A percentile compares a stretch with the other conserved stretches of the same genome.
Evolutionary conservation across 768 basidiomycete genomes (phyloP).

Genomic region (Hygrophorus pudorinus): DNA sequence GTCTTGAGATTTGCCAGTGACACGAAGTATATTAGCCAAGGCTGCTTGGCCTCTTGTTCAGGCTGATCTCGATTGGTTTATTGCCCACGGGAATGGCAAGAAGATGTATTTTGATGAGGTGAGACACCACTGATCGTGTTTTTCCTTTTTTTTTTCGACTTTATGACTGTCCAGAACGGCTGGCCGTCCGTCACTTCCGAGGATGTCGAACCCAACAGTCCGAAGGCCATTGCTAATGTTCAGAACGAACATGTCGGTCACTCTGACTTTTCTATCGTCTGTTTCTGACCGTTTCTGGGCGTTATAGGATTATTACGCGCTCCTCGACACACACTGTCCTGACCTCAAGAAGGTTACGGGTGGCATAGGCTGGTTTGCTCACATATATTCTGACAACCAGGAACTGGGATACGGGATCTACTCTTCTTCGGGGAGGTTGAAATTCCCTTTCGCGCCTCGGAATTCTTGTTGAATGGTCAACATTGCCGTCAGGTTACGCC

Average conservation of each 20-base stretch:
- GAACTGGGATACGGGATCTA: conserved; percentile 69
- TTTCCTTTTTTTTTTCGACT: neutral
- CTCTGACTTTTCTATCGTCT: neutral
- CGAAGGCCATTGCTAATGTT: conserved; percentile 47
- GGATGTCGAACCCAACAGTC: conserved; percentile 58
- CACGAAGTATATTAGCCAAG: conserved; percentile 27
- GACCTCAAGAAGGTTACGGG: conserved; percentile 52
- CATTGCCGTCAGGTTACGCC: no score
- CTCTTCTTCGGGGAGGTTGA: conserved; percentile 32
- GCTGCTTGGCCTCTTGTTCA: conserved; percentile 54
- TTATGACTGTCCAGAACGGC: conserved; percentile 43
- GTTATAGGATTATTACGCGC: conserved; percentile 44
- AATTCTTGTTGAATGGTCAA: conserved; percentile 38
- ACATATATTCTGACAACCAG: conserved; percentile 61
- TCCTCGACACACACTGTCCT: conserved; percentile 55
- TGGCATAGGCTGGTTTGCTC: conserved; percentile 75
- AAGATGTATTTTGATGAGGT: conserved; percentile 72
- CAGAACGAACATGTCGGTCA: conserved; percentile 49
- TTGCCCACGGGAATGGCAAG: conserved; percentile 51
- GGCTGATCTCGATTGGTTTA: conserved; percentile 57
- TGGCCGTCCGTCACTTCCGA: conserved; percentile 62
- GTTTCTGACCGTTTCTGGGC: neutral
- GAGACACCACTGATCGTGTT: conserved; percentile 8
- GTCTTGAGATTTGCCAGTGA: neutral
- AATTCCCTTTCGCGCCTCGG: conserved; percentile 57